Conservation (phyloP, 164 flowering plant species). For the Euptelea pleiosperma region DNA sequence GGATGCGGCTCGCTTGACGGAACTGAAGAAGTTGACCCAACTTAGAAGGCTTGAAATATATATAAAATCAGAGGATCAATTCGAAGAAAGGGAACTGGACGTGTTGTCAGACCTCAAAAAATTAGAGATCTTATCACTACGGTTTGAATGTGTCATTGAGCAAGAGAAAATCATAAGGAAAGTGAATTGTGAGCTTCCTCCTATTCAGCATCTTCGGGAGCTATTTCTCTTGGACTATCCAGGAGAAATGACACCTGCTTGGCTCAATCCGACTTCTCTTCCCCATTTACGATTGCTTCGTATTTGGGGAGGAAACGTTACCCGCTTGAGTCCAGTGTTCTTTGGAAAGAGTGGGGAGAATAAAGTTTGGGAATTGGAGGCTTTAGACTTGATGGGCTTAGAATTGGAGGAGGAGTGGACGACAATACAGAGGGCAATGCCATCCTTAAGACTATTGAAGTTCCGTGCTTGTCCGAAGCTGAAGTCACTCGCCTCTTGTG, state of each 20-base stretch:
- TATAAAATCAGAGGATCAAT: background rate
- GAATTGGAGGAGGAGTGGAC: too few relatives aligned
- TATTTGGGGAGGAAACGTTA: background rate
- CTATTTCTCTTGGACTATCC: background rate
- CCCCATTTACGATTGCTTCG: background rate
- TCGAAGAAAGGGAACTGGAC: background rate
- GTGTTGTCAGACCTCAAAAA: background rate
- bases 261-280: conserved; percentile 1
- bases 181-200: background rate
- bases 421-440: too few relatives aligned
- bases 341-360: background rate
- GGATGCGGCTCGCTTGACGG: too few relatives aligned
- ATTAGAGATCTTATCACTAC: background rate
- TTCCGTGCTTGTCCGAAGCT: too few relatives aligned
- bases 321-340: background rate
- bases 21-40: conserved; percentile 7
- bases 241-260: background rate
- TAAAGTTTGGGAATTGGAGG: background rate
- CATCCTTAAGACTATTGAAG: too few relatives aligned
- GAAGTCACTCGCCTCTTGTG: too few relatives aligned
- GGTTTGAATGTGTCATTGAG: too few relatives aligned
- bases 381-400: too few relatives aligned
- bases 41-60: background rate
- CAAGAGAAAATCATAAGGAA: too few relatives aligned
- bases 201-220: background rate